phyloP scores from a whole-genome alignment of 768 basidiomycete species.

The Phylloporus sp. region DNA sequence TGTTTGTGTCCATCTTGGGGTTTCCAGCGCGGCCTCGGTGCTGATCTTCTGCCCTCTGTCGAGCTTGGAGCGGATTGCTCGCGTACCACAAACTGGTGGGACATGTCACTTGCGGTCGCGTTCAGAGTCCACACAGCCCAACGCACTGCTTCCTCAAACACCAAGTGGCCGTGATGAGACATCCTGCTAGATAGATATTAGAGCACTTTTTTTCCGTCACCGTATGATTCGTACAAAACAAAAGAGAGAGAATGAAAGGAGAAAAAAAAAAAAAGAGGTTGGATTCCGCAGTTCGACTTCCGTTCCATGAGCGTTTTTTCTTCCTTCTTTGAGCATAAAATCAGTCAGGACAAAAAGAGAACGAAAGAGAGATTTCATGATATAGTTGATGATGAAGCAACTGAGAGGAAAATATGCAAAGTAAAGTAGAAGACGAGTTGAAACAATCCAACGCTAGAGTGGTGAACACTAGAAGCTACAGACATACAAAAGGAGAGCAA shows the following conservation, averaged over 20 bases:
- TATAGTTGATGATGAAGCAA: conserved; percentile 9
- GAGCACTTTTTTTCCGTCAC: conserved; percentile 3
- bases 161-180: not conserved
- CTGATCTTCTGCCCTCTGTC: not conserved
- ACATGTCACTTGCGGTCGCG: not conserved
- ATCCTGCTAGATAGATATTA: conserved; percentile 10
- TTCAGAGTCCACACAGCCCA: not conserved
- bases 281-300: conserved; percentile 13
- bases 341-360: not conserved
- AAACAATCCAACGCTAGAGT: conserved; percentile 1
- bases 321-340: conserved; percentile 14
- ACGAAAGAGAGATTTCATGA: not conserved
- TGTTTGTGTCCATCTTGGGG: not conserved
- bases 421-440: not conserved
- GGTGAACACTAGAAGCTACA: conserved; percentile 24
- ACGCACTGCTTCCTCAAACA: too few relatives aligned
- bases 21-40: not conserved
- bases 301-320: conserved; percentile 14
- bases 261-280: not conserved
- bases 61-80: not conserved
- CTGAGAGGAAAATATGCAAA: conserved; percentile 1
- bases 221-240: conserved; percentile 9
- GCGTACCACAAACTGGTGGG: not conserved
- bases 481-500: conserved; percentile 24
- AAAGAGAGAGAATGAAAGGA: not conserved